A percentile compares a stretch with the other conserved stretches of the same genome.
phyloP scores from a whole-genome alignment of 768 basidiomycete species.

The Lactifluus piperatus region DNA sequence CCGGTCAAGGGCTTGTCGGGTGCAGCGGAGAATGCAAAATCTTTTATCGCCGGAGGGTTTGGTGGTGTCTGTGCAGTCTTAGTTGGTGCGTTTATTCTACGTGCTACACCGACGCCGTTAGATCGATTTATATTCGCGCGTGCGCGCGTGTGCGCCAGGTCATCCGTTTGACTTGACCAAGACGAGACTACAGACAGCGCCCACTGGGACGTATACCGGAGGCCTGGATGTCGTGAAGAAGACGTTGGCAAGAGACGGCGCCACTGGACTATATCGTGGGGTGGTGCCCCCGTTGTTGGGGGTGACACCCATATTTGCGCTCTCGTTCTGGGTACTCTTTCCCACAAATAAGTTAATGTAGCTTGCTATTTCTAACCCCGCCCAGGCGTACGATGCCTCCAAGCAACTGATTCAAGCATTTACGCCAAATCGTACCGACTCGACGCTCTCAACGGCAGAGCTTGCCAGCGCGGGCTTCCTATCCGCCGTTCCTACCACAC shows the following conservation, averaged over 20 bases:
- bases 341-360: not conserved
- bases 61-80: slow-evolving; percentile 84
- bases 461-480: slow-evolving; percentile 91
- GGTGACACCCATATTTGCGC: slow-evolving; percentile 95
- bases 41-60: slow-evolving; percentile 90
- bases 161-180: slow-evolving; percentile 98
- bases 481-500: slow-evolving; percentile 85
- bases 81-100: slow-evolving; percentile 55
- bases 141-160: slow-evolving; percentile 37
- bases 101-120: not conserved
- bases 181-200: slow-evolving; percentile 90
- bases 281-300: slow-evolving; percentile 91
- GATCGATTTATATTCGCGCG: not conserved
- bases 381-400: slow-evolving; percentile 85
- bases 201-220: slow-evolving; percentile 81
- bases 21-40: slow-evolving; percentile 47
- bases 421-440: slow-evolving; percentile 69
- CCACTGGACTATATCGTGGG: slow-evolving; percentile 81
- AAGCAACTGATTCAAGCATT: slow-evolving; percentile 72
- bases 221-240: slow-evolving; percentile 91
- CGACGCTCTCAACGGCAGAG: slow-evolving; percentile 60
- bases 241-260: slow-evolving; percentile 83
- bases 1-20: slow-evolving; percentile 21
- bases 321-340: slow-evolving; percentile 92
- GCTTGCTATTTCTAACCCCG: not conserved